These are phyloP conservation scores for Talaromyces verruculosus DNA, from an alignment of 2,329 filamentous ascomycete species.

Conservation along the genomic window DNA sequence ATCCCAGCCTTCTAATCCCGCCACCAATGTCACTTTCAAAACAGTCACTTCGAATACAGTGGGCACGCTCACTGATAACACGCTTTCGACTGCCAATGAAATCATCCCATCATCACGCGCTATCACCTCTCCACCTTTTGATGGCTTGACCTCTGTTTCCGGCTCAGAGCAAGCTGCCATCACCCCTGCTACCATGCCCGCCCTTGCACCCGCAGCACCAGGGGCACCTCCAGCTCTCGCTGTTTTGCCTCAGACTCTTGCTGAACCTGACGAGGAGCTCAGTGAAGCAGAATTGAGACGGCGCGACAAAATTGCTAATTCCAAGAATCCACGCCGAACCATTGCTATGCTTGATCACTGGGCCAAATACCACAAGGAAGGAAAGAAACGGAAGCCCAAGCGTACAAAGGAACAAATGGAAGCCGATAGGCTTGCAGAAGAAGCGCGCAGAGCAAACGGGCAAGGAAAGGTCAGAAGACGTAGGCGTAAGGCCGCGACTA, in stretches of 20 bases:
- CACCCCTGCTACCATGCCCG: conserved; percentile 17
- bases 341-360: conserved; percentile 49
- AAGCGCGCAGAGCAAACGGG: conserved; percentile 30
- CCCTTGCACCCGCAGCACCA: conserved; percentile 19
- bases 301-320: conserved; percentile 43
- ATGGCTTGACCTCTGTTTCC: neutral
- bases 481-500: conserved; percentile 25
- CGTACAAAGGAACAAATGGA: conserved; percentile 47
- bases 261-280: conserved; percentile 26
- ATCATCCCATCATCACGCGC: conserved; percentile 11
- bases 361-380: conserved; percentile 45
- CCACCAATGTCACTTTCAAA: conserved; percentile 6
- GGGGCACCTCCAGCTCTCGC: conserved; percentile 24
- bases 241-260: conserved; percentile 12
- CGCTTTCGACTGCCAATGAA: neutral
- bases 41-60: neutral
- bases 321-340: conserved; percentile 47
- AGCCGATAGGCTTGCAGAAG: conserved; percentile 38
- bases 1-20: neutral
- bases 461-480: conserved; percentile 28
- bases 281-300: conserved; percentile 35
- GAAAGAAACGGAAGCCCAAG: conserved; percentile 46
- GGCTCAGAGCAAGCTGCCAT: conserved; percentile 10
- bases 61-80: neutral
- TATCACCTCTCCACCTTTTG: conserved; percentile 14